Base-by-base conservation (phyloP, 768 basidiomycete species). In the Myochromella boudieri region DNA sequence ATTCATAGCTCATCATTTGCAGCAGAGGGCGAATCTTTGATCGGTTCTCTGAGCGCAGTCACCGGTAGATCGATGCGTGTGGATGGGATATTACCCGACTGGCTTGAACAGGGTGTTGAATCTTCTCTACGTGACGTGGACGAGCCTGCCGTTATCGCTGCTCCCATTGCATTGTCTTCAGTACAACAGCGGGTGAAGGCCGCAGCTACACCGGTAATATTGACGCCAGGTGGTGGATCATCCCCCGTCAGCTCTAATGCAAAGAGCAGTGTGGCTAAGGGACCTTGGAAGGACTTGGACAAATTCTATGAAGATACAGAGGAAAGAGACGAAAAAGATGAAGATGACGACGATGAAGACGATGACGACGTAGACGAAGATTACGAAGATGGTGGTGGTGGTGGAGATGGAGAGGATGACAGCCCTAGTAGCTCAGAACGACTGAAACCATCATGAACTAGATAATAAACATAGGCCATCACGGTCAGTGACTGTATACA, bases 81-180 rank as follows among this genome's bases (percentile, higher is more conserved):
- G 34, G 81, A 84, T 47, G 69, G 63, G 25, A 41, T 71, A 49
- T 46, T 95, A 0, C 90, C 91, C 0, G 91, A 91, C 56, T 97
- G 95, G 95, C 74, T 88, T 4, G 91, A 95, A 63, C 74, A 80
- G 44, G 93, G 92, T 0, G 90, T 90, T 3, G 90, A 93, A 54
- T 68, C 88, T 1, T 72, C 78, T 0, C 66, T 97, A 46, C 78
- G 95, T 48, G 86, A 92, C 50, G 72, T 69, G 15, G 78, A 76
- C 37, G 83, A 85, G 8, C 85, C 86, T 46, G 54, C 54, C 1
- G 58, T 65, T 25, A 62, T 68, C 15, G 66, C 67, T 31, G 64
- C 58, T 14, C 59, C 67, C 3, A 62, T 68, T 26, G 72, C 76
- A 1, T 66, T 78, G 34, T 73, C 72, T 54, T 78, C 61, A 37